Percentiles rank a stretch among this genome's conserved stretches.
These are phyloP conservation scores for Cercophora newfieldiana DNA, from an alignment of 495 filamentous ascomycete species.

Conservation along the genomic window DNA sequence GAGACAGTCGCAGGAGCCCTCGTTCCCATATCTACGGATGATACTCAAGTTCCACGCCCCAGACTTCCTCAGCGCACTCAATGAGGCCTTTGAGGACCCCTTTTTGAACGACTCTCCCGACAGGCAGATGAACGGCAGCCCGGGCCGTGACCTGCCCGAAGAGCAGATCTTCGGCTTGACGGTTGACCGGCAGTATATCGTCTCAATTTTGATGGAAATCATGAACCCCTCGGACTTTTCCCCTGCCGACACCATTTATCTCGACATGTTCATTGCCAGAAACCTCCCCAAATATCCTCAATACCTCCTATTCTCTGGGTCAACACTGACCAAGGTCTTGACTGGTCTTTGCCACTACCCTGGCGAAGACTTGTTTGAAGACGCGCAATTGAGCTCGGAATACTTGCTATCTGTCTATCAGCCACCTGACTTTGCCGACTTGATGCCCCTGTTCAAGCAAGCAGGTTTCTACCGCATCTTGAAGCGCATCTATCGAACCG, in stretches of 20 bases:
- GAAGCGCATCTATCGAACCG: constrained; percentile 80
- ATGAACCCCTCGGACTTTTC: constrained; percentile 74
- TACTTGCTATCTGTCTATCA: constrained; percentile 93
- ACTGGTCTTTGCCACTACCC: constrained; percentile 83
- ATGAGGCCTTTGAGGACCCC: constrained; percentile 94
- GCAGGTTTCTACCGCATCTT: constrained; percentile 92
- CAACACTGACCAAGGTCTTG: constrained; percentile 77
- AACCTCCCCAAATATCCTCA: constrained; percentile 96
- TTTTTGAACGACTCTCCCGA: constrained; percentile 81
- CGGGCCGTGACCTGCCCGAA: constrained; percentile 52
- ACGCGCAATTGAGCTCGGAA: constrained; percentile 93
- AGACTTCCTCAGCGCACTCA: constrained; percentile 91
- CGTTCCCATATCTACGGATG: constrained; percentile 78
- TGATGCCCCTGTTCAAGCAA: constrained; percentile 75
- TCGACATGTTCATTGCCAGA: constrained; percentile 97
- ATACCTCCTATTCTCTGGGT: constrained; percentile 87
- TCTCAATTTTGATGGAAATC: constrained; percentile 85
- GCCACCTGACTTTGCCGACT: constrained; percentile 71
- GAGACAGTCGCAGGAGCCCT: constrained; percentile 54
- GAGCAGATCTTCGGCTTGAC: constrained; percentile 67
- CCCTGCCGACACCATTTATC: constrained; percentile 82
- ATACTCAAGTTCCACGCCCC: constrained; percentile 85
- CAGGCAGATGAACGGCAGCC: constrained; percentile 51
- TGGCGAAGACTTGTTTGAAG: constrained; percentile 76
- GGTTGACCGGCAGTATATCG: constrained; percentile 85